Evolutionary conservation across 352 stramenopile species (phyloP), one percentile per base, ranked within the genome.

Genomic region (Pythium myriotylum): DNA sequence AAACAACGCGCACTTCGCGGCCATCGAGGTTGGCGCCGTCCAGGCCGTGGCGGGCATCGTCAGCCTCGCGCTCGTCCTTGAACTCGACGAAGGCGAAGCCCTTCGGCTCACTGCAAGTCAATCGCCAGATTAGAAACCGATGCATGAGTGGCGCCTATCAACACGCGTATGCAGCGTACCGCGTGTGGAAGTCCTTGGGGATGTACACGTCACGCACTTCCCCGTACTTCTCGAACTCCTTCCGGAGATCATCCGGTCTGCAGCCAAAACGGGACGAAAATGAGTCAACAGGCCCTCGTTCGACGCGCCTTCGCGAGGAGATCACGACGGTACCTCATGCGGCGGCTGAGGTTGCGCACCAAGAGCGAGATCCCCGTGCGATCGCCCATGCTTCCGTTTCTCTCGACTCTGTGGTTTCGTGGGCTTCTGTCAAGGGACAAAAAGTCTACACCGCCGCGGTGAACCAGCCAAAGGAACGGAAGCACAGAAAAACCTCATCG

Each of bases 21-120:
- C 95, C 95, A 53, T 98, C 95, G 54, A 98, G 89, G 46, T 87
- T 73, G 59, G 92, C 88, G 22, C 88, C 89, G 72, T 98, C 91
- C 67, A 98, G 81, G 59, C 92, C 92, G 59, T 94, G 84, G 22
- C 89, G 84, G 9, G 95, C 95, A 50, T 97, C 91, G 22, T 92
- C 79, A 6, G 95, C 95, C 54, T 96, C 91, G 49, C 87, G 85
- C n/a, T 96, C 88, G 41, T 81, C 95, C 56, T 89, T 86, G 75
- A 97, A 98, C 68, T 98, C 95, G 62, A 98, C 92, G 60, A 98
- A 98, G 0, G 95, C 93, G 81, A 98, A 98, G 20, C 93, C 95
- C 71, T 97, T 97, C n/a, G 91, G 76, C 56, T 98, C 84, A 58
- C 84, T 94, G 43, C 26, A 29, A 14, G 58, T 35, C 26, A 26